A percentile compares a stretch with the other conserved stretches of the same genome.
These are phyloP conservation scores for Stevia rebaudiana DNA, from an alignment of 140 eudicot species.

Conservation along the genomic window DNA sequence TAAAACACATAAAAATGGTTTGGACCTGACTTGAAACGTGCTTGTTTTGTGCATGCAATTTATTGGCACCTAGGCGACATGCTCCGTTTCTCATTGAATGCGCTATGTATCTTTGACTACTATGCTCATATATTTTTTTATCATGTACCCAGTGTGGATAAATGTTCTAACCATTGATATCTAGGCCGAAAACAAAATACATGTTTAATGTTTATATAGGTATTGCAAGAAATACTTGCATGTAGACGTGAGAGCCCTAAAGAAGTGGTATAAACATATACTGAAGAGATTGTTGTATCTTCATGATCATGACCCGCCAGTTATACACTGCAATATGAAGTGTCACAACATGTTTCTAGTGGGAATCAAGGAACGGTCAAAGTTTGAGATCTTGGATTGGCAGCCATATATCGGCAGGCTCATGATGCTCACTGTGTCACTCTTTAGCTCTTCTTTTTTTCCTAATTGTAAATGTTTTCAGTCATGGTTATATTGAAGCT, in stretches of 20 bases:
- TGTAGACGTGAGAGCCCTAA: slow-evolving; percentile 85
- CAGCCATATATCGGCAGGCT: slow-evolving; percentile 79
- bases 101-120: too few relatives aligned
- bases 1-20: too few relatives aligned
- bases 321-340: slow-evolving; percentile 89
- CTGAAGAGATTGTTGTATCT: slow-evolving; percentile 89
- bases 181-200: background rate
- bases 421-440: slow-evolving; percentile 93
- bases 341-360: slow-evolving; percentile 86
- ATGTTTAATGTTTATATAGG: slow-evolving; percentile 31
- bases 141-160: background rate
- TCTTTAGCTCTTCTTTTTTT: slow-evolving; percentile 38
- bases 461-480: background rate
- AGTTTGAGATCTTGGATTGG: slow-evolving; percentile 91
- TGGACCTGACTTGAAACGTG: too few relatives aligned
- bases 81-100: too few relatives aligned
- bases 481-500: background rate
- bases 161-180: too few relatives aligned
- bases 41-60: too few relatives aligned
- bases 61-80: too few relatives aligned
- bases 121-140: background rate
- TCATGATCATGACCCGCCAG: slow-evolving; percentile 93
- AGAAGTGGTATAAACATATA: slow-evolving; percentile 95
- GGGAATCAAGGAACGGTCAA: slow-evolving; percentile 99
- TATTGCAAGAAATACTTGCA: slow-evolving; percentile 90